Conservation (phyloP, 352 stramenopile genomes). For the Pythium rishiriense region DNA sequence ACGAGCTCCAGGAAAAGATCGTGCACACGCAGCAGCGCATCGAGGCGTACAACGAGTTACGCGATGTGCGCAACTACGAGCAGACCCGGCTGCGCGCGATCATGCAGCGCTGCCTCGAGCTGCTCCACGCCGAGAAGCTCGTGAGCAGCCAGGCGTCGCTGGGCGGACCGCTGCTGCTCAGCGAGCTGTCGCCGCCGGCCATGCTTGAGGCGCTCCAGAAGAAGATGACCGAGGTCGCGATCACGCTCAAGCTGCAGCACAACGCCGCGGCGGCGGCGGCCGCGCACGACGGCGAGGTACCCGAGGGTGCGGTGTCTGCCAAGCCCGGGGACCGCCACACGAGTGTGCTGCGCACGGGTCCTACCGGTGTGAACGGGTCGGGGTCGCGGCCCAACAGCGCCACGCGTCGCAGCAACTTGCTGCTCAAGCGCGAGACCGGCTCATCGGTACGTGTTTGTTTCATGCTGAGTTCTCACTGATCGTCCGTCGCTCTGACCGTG, state of each 20-base stretch:
- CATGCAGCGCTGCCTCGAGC: constrained; percentile 65
- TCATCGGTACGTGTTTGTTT: constrained; percentile 27
- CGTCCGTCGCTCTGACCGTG: neutral
- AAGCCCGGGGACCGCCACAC: neutral
- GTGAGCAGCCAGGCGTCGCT: constrained; percentile 25
- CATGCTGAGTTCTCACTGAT: neutral
- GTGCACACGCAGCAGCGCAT: constrained; percentile 33
- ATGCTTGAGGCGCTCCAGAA: constrained; percentile 63
- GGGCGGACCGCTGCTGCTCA: constrained; percentile 37
- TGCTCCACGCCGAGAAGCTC: constrained; percentile 49
- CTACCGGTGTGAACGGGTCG: neutral
- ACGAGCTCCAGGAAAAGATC: constrained; percentile 39
- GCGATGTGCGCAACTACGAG: constrained; percentile 52
- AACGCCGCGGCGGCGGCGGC: constrained; percentile 11
- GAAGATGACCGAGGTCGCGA: constrained; percentile 65
- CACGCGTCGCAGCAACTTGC: constrained; percentile 51
- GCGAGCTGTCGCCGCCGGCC: constrained; percentile 45
- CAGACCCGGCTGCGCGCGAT: constrained; percentile 44
- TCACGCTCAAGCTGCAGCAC: constrained; percentile 59
- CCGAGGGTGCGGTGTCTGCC: constrained; percentile 1
- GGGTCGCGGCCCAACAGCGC: neutral
- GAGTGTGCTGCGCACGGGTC: neutral
- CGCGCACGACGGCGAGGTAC: neutral
- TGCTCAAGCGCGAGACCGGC: constrained; percentile 42
- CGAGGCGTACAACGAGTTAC: constrained; percentile 51